Evolutionary conservation across 2,329 filamentous ascomycete genomes (phyloP).

Genomic region (Penicillium aurantiogriseum): DNA sequence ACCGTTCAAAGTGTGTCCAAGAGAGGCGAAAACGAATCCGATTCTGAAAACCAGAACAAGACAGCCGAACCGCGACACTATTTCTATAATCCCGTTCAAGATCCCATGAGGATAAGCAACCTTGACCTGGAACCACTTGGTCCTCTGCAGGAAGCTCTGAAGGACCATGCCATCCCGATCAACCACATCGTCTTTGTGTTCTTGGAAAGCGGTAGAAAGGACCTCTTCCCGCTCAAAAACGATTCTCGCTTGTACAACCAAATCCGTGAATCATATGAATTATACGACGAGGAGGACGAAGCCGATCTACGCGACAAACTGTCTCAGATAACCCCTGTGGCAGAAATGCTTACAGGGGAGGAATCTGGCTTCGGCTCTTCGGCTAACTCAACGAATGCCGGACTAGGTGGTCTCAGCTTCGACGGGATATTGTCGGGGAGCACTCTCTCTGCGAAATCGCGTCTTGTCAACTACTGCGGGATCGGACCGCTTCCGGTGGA

Average conservation of each 20-base stretch:
- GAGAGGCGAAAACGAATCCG: background rate
- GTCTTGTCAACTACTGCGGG: constrained; percentile 32
- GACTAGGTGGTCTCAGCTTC: constrained; percentile 31
- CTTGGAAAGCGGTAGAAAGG: constrained; percentile 33
- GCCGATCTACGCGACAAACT: constrained; percentile 23
- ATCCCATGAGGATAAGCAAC: constrained; percentile 33
- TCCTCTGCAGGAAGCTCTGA: constrained; percentile 24
- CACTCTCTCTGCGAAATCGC: constrained; percentile 32
- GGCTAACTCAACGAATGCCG: constrained; percentile 16
- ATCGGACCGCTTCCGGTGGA: constrained; percentile 29
- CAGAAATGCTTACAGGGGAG: constrained; percentile 33
- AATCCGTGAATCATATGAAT: constrained; percentile 24
- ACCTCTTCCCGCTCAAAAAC: constrained; percentile 31
- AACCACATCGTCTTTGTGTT: constrained; percentile 32
- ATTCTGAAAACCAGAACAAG: background rate
- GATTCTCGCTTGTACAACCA: constrained; percentile 27
- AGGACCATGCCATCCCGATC: constrained; percentile 26
- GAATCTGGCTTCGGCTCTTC: constrained; percentile 21
- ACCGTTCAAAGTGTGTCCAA: background rate
- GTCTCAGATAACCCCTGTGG: constrained; percentile 27
- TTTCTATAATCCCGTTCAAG: constrained; percentile 29
- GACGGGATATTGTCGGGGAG: constrained; percentile 30
- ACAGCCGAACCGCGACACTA: constrained; percentile 9
- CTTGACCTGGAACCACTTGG: constrained; percentile 25
- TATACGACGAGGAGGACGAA: constrained; percentile 9